These are phyloP conservation scores for Verticillium longisporum DNA, from an alignment of 2,329 filamentous ascomycete species.

Conservation along the genomic window DNA sequence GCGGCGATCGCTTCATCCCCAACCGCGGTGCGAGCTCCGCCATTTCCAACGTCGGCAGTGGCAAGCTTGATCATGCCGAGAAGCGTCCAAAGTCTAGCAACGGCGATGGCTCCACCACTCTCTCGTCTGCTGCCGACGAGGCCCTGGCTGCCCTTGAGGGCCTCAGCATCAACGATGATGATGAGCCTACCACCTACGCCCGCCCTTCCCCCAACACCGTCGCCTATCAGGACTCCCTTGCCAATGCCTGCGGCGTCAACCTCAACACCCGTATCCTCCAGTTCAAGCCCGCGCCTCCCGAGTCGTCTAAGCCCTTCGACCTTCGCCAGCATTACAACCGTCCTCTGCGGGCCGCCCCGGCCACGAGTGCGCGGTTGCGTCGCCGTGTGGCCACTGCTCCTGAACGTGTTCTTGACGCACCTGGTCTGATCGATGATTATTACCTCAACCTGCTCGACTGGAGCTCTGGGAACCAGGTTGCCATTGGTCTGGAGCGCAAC, in stretches of 20 bases:
- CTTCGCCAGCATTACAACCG: constrained; percentile 97
- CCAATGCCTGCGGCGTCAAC: constrained; percentile 84
- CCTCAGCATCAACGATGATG: constrained; percentile 66
- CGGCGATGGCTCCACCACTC: constrained; percentile 65
- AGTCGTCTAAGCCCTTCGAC: constrained; percentile 97
- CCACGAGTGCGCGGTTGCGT: constrained; percentile 76
- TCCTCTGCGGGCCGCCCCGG: constrained; percentile 71
- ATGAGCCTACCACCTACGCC: constrained; percentile 61
- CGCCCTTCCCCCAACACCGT: constrained; percentile 81
- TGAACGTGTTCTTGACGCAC: constrained; percentile 92
- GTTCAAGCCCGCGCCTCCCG: constrained; percentile 96
- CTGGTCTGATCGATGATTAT: constrained; percentile 95
- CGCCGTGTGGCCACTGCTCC: constrained; percentile 90
- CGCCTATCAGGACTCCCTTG: constrained; percentile 87
- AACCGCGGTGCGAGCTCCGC: constrained; percentile 88
- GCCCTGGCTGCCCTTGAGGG: constrained; percentile 72
- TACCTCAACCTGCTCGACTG: constrained; percentile 98
- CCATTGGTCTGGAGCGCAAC: constrained; percentile 91
- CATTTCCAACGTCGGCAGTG: constrained; percentile 71
- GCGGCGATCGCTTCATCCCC: constrained; percentile 90
- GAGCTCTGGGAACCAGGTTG: constrained; percentile 96
- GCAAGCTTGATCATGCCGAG: constrained; percentile 70
- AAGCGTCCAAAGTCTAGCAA: constrained; percentile 66
- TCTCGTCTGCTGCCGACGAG: constrained; percentile 76
- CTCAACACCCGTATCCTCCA: constrained; percentile 93